Base-by-base conservation (phyloP, 495 filamentous ascomycete genomes). In the Neohortaea acidophila region DNA sequence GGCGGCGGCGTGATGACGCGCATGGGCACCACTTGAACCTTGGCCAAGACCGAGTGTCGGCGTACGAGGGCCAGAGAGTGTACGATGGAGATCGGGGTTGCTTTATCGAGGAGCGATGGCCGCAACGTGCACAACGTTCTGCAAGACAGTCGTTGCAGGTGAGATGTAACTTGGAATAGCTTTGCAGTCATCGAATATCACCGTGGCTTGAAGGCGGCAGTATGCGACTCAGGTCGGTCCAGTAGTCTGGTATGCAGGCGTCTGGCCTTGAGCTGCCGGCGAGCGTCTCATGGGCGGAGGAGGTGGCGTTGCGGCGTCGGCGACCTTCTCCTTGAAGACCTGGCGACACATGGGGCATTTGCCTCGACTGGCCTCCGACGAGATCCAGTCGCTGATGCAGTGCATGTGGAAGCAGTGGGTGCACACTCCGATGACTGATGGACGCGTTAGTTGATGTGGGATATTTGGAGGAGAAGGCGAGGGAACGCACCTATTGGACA, bases 341-440 rank as follows among this genome's bases (percentile, higher is more conserved):
- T 94, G 89, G 36, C 89, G 71, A 53, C 89, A 99, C 91, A 99
- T 96, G 12, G 89, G 89, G 59, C 89, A 99, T 31, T 92, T 73
- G 12, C 85, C 89, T 52, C 91, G 87, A 7, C 85, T 83, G 12
- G 81, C 76, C 38, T 94, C 89, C 52, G 92, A 85, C 49, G 89
- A 77, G 42, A 99, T 82, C 89, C 89, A 99, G 31, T 84, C 84
- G 56, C 80, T 69, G 39, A 96, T 82, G 53, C 89, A 99, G 59
- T 99, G 89, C 86, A 92, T 86, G 60, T 96, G 89, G 54, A 96
- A 96, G 32, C 84, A 89, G 55, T 99, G 91, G 9, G 83, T 85
- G 55, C 91, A 99, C 60, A 84, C 89, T 14, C 91, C 91, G 32
- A 83, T 81, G 31, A 94, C 91, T 97, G 46, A 6, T 26, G 39